Percentiles rank a stretch among this genome's conserved stretches.
Evolutionary conservation across 1,139 yeast species (phyloP).

Genomic region (Candida sanyaensis): DNA sequence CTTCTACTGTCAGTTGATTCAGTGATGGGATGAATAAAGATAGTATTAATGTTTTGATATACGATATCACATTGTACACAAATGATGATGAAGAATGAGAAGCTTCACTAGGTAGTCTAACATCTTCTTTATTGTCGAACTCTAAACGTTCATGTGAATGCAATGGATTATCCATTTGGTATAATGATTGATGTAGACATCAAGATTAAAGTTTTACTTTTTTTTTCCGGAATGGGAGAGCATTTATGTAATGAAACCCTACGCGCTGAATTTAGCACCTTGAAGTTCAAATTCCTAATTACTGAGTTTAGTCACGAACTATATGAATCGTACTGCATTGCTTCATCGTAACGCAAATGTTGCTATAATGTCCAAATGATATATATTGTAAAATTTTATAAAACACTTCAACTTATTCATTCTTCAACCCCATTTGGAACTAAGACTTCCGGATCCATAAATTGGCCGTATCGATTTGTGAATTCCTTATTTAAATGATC

Average conservation of each 20-base stretch:
- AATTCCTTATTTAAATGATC: conserved; percentile 51
- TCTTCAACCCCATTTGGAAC: conserved; percentile 8
- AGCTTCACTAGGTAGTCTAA: neutral
- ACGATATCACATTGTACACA: neutral
- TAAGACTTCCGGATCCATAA: conserved; percentile 10
- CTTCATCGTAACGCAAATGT: no score
- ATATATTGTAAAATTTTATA: neutral
- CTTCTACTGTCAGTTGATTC: neutral
- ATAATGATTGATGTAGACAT: neutral
- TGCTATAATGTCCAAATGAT: no score
- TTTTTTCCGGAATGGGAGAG: neutral
- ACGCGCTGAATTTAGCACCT: no score
- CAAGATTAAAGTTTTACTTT: neutral
- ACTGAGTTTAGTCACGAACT: no score
- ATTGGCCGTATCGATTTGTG: conserved; percentile 15
- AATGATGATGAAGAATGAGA: neutral
- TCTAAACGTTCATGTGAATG: conserved; percentile 6
- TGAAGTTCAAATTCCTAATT: no score
- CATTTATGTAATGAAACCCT: no score
- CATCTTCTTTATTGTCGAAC: neutral
- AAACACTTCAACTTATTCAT: neutral
- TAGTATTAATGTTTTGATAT: neutral
- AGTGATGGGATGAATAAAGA: neutral
- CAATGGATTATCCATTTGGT: conserved; percentile 6
- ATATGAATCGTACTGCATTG: no score